Percentiles rank a stretch among this genome's conserved stretches.
Conservation (phyloP, 495 filamentous ascomycete species). For the Neurospora sp. region DNA sequence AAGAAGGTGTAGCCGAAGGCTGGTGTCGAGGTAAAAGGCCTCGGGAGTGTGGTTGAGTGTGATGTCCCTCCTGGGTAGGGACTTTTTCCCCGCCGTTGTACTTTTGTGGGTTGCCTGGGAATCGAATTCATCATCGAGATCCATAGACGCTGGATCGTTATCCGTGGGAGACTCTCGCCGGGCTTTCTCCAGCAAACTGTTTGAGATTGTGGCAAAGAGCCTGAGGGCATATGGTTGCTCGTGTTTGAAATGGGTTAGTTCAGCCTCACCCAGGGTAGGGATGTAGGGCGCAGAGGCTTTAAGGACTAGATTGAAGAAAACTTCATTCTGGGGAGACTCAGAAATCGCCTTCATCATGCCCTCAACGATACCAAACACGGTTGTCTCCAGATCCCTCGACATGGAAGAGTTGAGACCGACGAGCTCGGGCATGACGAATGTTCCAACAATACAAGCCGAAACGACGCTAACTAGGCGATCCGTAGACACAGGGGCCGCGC, state of each 20-base stretch:
- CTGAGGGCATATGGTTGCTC: conserved; percentile 25
- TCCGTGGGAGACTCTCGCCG: conserved; percentile 15
- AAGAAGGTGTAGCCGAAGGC: conserved; percentile 30
- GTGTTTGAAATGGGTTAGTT: conserved; percentile 18
- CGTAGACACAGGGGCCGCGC: conserved; percentile 27
- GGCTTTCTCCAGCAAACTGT: conserved; percentile 34
- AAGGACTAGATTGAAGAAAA: conserved; percentile 26
- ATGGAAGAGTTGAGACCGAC: conserved; percentile 28
- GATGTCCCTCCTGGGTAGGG: conserved; percentile 38
- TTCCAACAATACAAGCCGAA: conserved; percentile 31
- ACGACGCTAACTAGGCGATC: conserved; percentile 38
- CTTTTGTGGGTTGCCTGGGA: conserved; percentile 40
- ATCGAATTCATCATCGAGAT: conserved; percentile 64
- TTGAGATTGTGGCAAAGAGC: conserved; percentile 31
- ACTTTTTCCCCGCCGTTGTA: conserved; percentile 16
- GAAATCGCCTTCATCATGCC: conserved; percentile 23
- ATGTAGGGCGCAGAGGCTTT: conserved; percentile 26
- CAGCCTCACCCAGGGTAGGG: conserved; percentile 20
- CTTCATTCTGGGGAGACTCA: conserved; percentile 22
- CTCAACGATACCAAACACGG: conserved; percentile 23
- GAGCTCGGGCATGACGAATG: conserved; percentile 34
- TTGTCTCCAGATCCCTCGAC: conserved; percentile 28
- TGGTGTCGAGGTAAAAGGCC: conserved; percentile 37
- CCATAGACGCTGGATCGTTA: conserved; percentile 51
- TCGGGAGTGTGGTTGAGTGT: conserved; percentile 33